phyloP scores from a whole-genome alignment of 768 basidiomycete species.

The button mushroom (Agaricus bisporus) region DNA sequence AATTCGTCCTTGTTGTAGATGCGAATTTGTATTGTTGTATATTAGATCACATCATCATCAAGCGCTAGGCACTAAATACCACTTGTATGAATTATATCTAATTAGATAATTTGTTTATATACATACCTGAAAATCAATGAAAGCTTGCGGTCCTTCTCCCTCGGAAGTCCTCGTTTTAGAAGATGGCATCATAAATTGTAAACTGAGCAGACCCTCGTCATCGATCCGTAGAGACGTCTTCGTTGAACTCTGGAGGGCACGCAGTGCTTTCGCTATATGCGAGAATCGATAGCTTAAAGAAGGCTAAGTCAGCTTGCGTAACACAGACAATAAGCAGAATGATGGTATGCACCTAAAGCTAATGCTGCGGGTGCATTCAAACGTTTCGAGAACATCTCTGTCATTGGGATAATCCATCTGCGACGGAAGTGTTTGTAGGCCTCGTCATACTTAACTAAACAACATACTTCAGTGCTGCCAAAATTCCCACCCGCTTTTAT shows the following conservation, averaged over 20 bases:
- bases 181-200: conserved; percentile 85
- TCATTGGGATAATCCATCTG: conserved; percentile 98
- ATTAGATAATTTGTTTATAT: not conserved
- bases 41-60: conserved; percentile 14
- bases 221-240: conserved; percentile 91
- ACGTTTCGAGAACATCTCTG: conserved; percentile 82
- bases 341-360: conserved; percentile 56
- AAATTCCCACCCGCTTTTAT: conserved; percentile 79
- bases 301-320: not conserved
- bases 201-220: conserved; percentile 70
- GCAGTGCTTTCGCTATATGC: conserved; percentile 66
- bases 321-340: not conserved
- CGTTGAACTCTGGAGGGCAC: conserved; percentile 75
- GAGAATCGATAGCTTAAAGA: conserved; percentile 67
- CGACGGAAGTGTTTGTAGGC: not conserved
- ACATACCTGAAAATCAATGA: conserved; percentile 86
- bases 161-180: conserved; percentile 36
- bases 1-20: not conserved
- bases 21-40: not conserved
- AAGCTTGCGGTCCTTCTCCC: conserved; percentile 44
- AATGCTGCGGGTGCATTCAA: conserved; percentile 68
- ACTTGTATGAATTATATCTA: not conserved
- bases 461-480: conserved; percentile 73
- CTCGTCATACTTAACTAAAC: not conserved
- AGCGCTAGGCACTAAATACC: conserved; percentile 34